Evolutionary conservation across 2,329 filamentous ascomycete species (phyloP).

Genomic region (Chrysosporium keratinophilum): DNA sequence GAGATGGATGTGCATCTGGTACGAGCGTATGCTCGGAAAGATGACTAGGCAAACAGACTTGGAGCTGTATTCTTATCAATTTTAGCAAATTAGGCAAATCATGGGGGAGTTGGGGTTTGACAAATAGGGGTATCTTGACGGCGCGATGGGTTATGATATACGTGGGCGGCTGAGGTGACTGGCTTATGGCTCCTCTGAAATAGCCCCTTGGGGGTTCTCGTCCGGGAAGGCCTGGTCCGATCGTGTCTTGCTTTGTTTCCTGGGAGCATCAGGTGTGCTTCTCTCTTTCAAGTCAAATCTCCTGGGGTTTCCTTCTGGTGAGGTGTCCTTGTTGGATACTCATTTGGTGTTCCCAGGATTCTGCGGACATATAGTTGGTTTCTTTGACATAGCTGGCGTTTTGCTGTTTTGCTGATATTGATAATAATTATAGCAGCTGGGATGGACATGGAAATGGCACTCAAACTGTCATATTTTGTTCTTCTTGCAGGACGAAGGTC

Average conservation of each 20-base stretch:
- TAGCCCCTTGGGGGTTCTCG: not conserved
- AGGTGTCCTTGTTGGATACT: no score
- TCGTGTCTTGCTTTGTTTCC: not conserved
- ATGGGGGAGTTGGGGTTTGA: not conserved
- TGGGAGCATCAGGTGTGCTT: not conserved
- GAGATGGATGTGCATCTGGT: constrained; percentile 37
- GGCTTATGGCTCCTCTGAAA: no score
- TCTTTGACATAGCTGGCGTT: no score
- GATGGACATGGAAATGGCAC: no score
- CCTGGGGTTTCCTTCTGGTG: no score
- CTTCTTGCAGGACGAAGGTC: no score
- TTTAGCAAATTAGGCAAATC: not conserved
- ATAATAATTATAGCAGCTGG: no score
- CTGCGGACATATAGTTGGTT: no score
- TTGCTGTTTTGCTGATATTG: no score
- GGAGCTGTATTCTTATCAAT: not conserved
- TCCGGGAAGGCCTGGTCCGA: not conserved
- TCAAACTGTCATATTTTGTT: no score
- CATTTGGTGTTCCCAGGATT: no score
- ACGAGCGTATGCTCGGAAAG: constrained; percentile 22
- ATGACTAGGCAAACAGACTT: not conserved
- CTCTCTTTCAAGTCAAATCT: not conserved
- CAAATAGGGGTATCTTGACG: not conserved
- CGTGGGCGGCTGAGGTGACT: not conserved
- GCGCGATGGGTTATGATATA: not conserved